These are phyloP conservation scores for Saturnispora galanensis DNA, from an alignment of 805 yeast genomes.

Conservation along the genomic window DNA sequence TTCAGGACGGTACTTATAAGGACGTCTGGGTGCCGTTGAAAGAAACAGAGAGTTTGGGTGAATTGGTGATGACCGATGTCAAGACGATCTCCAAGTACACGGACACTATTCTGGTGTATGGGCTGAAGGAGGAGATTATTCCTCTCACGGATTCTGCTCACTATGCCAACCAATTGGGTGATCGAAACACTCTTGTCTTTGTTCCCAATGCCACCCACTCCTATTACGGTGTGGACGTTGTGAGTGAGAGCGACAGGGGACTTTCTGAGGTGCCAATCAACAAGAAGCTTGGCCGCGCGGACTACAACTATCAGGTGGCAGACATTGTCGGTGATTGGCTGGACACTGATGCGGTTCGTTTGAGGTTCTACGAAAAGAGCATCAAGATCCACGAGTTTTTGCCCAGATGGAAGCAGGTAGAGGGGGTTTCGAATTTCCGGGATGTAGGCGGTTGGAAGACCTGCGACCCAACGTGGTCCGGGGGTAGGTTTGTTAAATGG, in stretches of 20 bases:
- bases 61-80: conserved; percentile 32
- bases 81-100: conserved; percentile 32
- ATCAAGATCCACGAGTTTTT: conserved; percentile 27
- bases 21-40: conserved; percentile 33
- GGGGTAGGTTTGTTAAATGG: conserved; percentile 37
- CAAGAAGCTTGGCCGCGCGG: conserved; percentile 30
- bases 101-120: conserved; percentile 56
- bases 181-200: conserved; percentile 48
- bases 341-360: conserved; percentile 32
- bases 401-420: conserved; percentile 52
- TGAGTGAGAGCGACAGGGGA: conserved; percentile 25
- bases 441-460: conserved; percentile 73
- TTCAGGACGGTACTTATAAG: conserved; percentile 41
- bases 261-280: conserved; percentile 24
- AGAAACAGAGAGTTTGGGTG: conserved; percentile 44
- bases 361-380: conserved; percentile 38
- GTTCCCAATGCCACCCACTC: conserved; percentile 74
- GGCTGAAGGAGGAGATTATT: conserved; percentile 55
- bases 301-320: conserved; percentile 48
- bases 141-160: conserved; percentile 52
- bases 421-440: conserved; percentile 64
- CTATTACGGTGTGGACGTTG: conserved; percentile 45
- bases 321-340: conserved; percentile 40
- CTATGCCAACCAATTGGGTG: conserved; percentile 47
- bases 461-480: conserved; percentile 11